Base-by-base conservation (phyloP, 2,329 filamentous ascomycete species). In the Rhinocladiella similis region DNA sequence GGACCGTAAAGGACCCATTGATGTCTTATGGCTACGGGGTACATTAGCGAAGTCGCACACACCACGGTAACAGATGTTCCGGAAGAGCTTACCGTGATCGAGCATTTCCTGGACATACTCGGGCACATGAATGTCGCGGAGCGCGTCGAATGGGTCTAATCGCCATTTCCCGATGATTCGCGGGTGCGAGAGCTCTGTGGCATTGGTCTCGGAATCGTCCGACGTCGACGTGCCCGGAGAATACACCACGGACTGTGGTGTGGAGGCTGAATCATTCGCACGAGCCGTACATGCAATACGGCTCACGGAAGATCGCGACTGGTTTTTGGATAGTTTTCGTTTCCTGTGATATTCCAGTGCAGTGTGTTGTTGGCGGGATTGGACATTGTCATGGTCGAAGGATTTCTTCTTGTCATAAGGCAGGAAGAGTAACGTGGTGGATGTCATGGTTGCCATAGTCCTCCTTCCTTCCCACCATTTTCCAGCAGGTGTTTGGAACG, bases 341-440 rank as follows among this genome's bases (percentile, higher is more conserved):
- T 46, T 46, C 29, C 43, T 46, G 22, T 46, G 43, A 16, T 46
- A 46, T 46, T 46, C 43, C 25, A 22, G 43, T 27, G 43, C 43
- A 4, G 43, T 27, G 25, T 46, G 43, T 27, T 46, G 22, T n/a
- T 46, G 43, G 13, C 43, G 43, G 9, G 43, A 46, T 46, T 46
- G 20, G 22, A n/a, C 22, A 22, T 16, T 46, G 22, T 41, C 38
- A 19, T 41, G 10, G 5, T 18, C n/a, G 14, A 19, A 41, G 5
- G 38, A 16, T 5, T 41, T 41, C 38, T 41, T 19, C n/a, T 19
- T 16, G 38, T 41, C 18, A 41, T 41, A 41, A 41, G 38, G 38
- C 38, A 41, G 38, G 38, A 41, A 41, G 18, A 41, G 38, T 19
- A 41, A 19, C 14, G n/a, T 19, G 38, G 38, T 41, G 38, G 38